Conservation (phyloP, 2,329 filamentous ascomycete genomes). For the Alternaria brassicae region DNA sequence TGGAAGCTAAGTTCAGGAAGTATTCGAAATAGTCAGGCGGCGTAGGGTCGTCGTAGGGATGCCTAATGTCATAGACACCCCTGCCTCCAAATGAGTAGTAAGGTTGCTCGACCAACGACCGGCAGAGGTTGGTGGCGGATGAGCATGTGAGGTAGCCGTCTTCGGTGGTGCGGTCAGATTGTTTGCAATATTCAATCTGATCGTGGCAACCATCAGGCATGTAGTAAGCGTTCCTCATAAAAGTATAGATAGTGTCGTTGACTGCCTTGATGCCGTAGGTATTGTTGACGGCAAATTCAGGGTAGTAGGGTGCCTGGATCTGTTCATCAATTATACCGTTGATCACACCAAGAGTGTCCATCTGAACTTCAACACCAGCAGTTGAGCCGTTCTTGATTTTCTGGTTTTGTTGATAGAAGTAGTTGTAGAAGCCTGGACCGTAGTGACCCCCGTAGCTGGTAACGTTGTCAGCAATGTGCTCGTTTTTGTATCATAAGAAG, state of each 20-base stretch:
- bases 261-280: constrained; percentile 61
- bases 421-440: constrained; percentile 62
- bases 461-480: not conserved
- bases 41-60: constrained; percentile 60
- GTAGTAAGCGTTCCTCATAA: constrained; percentile 55
- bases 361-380: constrained; percentile 59
- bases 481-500: not conserved
- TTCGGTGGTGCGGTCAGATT: constrained; percentile 32
- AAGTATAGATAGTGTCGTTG: constrained; percentile 56
- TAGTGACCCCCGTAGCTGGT: constrained; percentile 55
- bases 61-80: constrained; percentile 64
- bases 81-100: constrained; percentile 52
- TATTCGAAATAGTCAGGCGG: constrained; percentile 59
- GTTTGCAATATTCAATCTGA: constrained; percentile 56
- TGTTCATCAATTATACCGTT: constrained; percentile 63
- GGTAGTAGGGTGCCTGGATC: constrained; percentile 56
- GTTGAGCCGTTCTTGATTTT: constrained; percentile 58
- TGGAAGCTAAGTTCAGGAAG: constrained; percentile 61
- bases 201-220: constrained; percentile 61
- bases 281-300: constrained; percentile 62
- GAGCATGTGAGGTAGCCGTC: constrained; percentile 46
- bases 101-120: constrained; percentile 53
- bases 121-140: constrained; percentile 52
- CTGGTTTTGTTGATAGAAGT: constrained; percentile 64
- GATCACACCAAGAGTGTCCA: constrained; percentile 63